Conservation (phyloP, 257 asterid genomes). For the Nemophila menziesii region DNA sequence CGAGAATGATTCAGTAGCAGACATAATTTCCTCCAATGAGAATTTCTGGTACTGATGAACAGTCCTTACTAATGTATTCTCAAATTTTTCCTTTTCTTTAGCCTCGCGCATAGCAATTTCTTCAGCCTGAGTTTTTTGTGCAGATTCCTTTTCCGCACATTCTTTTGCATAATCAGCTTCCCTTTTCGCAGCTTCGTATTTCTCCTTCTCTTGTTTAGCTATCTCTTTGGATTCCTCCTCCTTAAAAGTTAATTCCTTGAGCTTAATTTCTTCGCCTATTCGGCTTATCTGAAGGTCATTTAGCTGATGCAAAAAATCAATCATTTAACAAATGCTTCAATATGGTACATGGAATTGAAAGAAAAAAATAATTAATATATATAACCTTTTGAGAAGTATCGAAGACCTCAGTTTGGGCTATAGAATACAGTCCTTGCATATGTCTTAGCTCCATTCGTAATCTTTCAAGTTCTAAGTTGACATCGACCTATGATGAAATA, state of each 20-base stretch:
- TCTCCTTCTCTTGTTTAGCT: constrained; percentile 45
- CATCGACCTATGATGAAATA: constrained; percentile 30
- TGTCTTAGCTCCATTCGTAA: constrained; percentile 70
- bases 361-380: background rate
- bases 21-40: constrained; percentile 63
- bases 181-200: constrained; percentile 42
- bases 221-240: constrained; percentile 70
- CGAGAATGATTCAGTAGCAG: constrained; percentile 59
- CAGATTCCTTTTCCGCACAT: constrained; percentile 59
- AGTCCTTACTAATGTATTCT: constrained; percentile 40
- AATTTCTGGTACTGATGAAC: constrained; percentile 45
- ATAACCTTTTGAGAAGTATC: background rate
- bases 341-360: background rate
- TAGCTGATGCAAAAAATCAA: constrained; percentile 28
- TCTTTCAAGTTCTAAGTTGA: constrained; percentile 67
- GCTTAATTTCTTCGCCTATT: constrained; percentile 50
- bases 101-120: constrained; percentile 30
- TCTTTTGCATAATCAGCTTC: constrained; percentile 50
- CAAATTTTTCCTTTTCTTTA: constrained; percentile 61
- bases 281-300: constrained; percentile 51
- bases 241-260: constrained; percentile 36
- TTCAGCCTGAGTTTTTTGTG: constrained; percentile 62
- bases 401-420: constrained; percentile 59
- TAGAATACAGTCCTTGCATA: constrained; percentile 63
- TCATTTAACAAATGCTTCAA: background rate